Evolutionary conservation across 2,329 filamentous ascomycete genomes (phyloP), one percentile per base, ranked within the genome.

Genomic region (Clarireedia homoeocarpa): DNA sequence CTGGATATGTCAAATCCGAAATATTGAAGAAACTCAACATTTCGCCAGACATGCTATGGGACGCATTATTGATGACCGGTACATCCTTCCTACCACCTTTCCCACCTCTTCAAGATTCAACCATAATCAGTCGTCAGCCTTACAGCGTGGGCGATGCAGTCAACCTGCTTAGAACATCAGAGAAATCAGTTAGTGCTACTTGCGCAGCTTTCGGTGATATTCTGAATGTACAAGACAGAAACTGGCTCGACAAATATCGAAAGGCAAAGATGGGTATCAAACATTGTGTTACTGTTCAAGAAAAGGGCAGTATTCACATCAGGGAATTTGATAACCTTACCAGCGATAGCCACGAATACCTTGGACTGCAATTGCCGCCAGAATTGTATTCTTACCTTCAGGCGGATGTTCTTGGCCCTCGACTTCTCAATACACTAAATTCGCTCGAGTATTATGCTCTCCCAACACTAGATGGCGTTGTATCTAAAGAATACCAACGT

Each of bases 301-400:
- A 55, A 48, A 57, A 64, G 42, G 94, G 94, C 42, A 84, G 86
- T 65, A 80, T 96, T 50, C 81, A 82, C 58, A 86, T 91, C 15
- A 78, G 89, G 65, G 85, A 91, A 64, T 80, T 78, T 54, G 86
- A 89, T 6, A 78, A 83, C 54, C 81, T 91, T 20, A 91, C 94
- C 2, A 81, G 80, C 47, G 91, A 97, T 68, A 85, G 94, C 62
- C 89, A 95, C 68, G 86, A 92, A 66, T 91, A 96, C 68, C 82
- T 96, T 59, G 91, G 91, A n/a, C 82, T 95, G 58, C 87, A 91
- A 58, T 77, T 99, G 5, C 91, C 94, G 0, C 84, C 91, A 42
- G 94, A 99, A 71, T 77, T 97, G 17, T 91, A 92, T 69, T 88
- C 90, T 71, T 97, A 97, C 70, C 78, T 96, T 50, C 91, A 90